A percentile compares a stretch with the other conserved stretches of the same genome.
Conservation (phyloP, 2,329 filamentous ascomycete genomes). For the Pseudocercospora eumusae region DNA sequence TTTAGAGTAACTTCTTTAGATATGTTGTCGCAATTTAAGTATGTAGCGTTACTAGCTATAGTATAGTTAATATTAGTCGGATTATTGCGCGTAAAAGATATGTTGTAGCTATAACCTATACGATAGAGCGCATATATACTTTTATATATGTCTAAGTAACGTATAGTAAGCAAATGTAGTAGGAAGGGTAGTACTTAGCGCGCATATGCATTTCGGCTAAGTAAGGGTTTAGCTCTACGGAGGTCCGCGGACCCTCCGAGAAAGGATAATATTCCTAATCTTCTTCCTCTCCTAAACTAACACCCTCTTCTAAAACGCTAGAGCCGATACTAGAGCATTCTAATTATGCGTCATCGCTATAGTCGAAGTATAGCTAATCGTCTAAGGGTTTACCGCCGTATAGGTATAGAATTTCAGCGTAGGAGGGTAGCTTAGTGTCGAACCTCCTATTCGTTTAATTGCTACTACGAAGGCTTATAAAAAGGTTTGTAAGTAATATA, state of each 20-base stretch:
- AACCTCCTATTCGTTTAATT: neutral
- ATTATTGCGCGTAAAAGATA: neutral
- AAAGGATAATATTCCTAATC: neutral
- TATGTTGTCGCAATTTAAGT: no score
- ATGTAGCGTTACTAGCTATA: neutral
- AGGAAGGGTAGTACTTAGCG: neutral
- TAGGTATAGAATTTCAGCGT: neutral
- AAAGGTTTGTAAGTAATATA: neutral
- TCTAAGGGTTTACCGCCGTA: neutral
- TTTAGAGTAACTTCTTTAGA: neutral
- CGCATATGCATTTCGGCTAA: neutral
- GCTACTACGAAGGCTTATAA: neutral
- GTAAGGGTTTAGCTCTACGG: neutral
- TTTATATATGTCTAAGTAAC: neutral
- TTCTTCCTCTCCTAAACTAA: neutral
- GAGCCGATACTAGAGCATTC: neutral
- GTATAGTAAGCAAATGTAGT: neutral
- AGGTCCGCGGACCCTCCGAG: neutral
- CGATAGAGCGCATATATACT: neutral
- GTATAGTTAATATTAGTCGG: neutral
- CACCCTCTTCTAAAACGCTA: neutral
- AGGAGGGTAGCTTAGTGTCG: neutral
- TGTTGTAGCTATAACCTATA: neutral
- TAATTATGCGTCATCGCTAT: neutral
- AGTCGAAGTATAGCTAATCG: neutral